These are phyloP conservation scores for Plasmodium vinckei DNA, from an alignment of 169 alveolate species.

Conservation along the genomic window DNA sequence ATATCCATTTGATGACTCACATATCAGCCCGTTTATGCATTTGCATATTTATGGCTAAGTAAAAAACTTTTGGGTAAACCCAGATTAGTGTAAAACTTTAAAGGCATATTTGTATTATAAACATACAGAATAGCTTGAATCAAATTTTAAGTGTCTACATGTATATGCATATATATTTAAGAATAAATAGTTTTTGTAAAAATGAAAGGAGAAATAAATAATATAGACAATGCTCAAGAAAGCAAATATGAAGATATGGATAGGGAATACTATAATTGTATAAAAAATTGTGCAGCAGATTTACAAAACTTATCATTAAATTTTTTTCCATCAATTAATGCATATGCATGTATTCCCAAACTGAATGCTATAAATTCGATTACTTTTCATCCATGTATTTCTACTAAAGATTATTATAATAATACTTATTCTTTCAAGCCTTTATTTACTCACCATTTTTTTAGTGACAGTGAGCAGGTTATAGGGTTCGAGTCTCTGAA, in stretches of 20 bases:
- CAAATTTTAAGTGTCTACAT: too few relatives aligned
- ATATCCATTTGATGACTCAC: not conserved
- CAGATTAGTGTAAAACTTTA: not conserved
- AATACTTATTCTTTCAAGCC: slow-evolving; percentile 78
- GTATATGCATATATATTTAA: too few relatives aligned
- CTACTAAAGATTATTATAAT: slow-evolving; percentile 67
- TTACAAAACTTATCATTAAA: slow-evolving; percentile 50
- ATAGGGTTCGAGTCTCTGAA: slow-evolving; percentile 52
- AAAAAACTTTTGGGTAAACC: too few relatives aligned
- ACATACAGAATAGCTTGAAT: too few relatives aligned
- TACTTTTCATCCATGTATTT: slow-evolving; percentile 80
- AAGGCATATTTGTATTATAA: too few relatives aligned
- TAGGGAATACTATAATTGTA: slow-evolving; percentile 49
- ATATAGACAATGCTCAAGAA: slow-evolving; percentile 18
- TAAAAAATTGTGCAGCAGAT: slow-evolving; percentile 52
- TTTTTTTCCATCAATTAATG: slow-evolving; percentile 61
- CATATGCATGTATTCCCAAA: slow-evolving; percentile 61
- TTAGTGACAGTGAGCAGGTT: slow-evolving; percentile 76
- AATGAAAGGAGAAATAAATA: slow-evolving; percentile 20
- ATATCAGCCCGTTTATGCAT: not conserved
- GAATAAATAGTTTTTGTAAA: not conserved
- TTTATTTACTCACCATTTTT: slow-evolving; percentile 80
- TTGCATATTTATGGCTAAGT: too few relatives aligned
- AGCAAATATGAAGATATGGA: slow-evolving; percentile 35
- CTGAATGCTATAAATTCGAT: slow-evolving; percentile 61